phyloP scores from a whole-genome alignment of 208 protist species.

The Leishmania major region DNA sequence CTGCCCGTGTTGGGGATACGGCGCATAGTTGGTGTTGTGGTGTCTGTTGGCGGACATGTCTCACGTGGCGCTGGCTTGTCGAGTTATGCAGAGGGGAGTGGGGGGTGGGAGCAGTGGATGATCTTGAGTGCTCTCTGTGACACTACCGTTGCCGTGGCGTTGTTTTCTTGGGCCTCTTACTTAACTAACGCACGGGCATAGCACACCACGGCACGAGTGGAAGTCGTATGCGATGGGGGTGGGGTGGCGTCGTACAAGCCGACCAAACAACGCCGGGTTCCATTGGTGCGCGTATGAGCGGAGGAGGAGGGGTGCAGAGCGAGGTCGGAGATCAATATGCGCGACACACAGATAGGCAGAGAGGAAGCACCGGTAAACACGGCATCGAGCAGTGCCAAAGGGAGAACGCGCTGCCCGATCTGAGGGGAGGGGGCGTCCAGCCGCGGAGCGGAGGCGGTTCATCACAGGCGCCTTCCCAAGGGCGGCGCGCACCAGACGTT shows the following conservation, averaged over 20 bases:
- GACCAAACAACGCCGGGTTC: background rate
- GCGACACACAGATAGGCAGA: background rate
- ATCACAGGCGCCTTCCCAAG: background rate
- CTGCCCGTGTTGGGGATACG: background rate
- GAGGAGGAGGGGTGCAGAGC: background rate
- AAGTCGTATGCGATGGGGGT: background rate
- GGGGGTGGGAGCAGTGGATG: background rate
- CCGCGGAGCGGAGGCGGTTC: background rate
- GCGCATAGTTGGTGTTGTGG: background rate
- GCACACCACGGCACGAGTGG: background rate
- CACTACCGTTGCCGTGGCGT: background rate
- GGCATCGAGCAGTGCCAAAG: background rate
- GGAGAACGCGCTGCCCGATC: background rate
- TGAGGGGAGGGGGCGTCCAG: background rate
- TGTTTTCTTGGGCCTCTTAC: background rate
- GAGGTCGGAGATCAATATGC: background rate
- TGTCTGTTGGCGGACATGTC: background rate
- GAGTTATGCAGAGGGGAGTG: background rate
- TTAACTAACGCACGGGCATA: background rate
- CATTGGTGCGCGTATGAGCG: background rate
- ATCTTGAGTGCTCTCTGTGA: background rate
- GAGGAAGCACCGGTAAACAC: background rate
- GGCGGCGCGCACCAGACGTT: background rate
- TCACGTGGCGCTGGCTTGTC: background rate
- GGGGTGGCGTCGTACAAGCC: background rate